Conservation (phyloP, 2,329 filamentous ascomycete species). For the Cladophialophora chaetospira region DNA sequence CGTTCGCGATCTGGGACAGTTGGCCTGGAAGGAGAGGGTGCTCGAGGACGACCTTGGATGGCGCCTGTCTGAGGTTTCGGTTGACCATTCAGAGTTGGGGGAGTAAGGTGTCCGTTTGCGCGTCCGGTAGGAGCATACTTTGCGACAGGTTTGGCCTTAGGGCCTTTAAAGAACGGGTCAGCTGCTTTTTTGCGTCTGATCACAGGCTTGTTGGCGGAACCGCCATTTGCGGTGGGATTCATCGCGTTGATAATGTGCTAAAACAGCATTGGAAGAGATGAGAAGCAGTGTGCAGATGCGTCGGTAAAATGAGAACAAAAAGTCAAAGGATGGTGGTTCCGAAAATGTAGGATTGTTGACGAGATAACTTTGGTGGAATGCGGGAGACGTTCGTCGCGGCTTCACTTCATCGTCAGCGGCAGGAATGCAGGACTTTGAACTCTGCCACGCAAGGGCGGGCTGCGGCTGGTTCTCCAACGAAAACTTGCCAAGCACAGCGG, state of each 20-base stretch:
- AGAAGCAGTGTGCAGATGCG: neutral
- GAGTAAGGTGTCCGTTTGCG: slow-evolving; percentile 26
- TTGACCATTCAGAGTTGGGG: slow-evolving; percentile 21
- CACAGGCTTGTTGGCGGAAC: slow-evolving; percentile 18
- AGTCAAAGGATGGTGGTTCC: neutral
- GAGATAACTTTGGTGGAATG: too few relatives aligned
- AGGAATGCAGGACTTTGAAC: too few relatives aligned
- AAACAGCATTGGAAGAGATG: slow-evolving; percentile 7
- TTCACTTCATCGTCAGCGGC: too few relatives aligned
- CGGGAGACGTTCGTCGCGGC: too few relatives aligned
- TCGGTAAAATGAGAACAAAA: neutral
- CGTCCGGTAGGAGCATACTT: slow-evolving; percentile 7
- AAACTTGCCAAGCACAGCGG: neutral
- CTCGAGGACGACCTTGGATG: slow-evolving; percentile 9
- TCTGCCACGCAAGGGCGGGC: neutral
- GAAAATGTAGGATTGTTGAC: neutral
- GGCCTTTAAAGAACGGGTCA: slow-evolving; percentile 30
- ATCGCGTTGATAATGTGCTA: slow-evolving; percentile 13
- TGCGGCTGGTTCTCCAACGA: too few relatives aligned
- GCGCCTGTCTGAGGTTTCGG: slow-evolving; percentile 5
- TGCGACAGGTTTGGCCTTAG: slow-evolving; percentile 12
- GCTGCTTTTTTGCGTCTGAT: slow-evolving; percentile 28
- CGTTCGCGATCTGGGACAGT: slow-evolving; percentile 22
- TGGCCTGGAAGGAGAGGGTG: slow-evolving; percentile 14
- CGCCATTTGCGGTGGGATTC: slow-evolving; percentile 25